A percentile compares a stretch with the other conserved stretches of the same genome.
Conservation (phyloP, 106 monocot genomes). For the Vanilla planifolia region DNA sequence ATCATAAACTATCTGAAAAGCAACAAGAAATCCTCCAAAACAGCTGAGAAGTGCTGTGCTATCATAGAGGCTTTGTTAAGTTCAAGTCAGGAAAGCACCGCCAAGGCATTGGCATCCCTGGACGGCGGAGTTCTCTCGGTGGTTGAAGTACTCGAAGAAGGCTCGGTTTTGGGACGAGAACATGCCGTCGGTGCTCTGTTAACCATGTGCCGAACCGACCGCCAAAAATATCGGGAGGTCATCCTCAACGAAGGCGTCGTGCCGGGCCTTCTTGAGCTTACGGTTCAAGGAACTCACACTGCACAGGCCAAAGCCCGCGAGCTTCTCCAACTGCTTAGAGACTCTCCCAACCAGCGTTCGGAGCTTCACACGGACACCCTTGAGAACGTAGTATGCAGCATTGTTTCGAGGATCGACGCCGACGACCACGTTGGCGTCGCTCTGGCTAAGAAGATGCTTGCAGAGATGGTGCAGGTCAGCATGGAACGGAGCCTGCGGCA, state of each 20-base stretch:
- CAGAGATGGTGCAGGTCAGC: slow-evolving; percentile 69
- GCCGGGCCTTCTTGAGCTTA: slow-evolving; percentile 72
- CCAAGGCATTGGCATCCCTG: slow-evolving; percentile 35
- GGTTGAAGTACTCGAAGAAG: slow-evolving; percentile 83
- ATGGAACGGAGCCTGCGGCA: slow-evolving; percentile 41
- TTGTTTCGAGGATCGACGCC: slow-evolving; percentile 38
- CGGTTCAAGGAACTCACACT: slow-evolving; percentile 49
- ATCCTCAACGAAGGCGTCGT: slow-evolving; percentile 70
- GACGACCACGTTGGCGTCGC: slow-evolving; percentile 38
- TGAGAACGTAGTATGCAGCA: slow-evolving; percentile 40
- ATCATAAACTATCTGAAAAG: slow-evolving; percentile 42
- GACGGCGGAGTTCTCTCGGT: slow-evolving; percentile 71
- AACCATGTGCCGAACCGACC: slow-evolving; percentile 44
- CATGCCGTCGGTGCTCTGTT: slow-evolving; percentile 44
- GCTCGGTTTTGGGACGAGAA: slow-evolving; percentile 28
- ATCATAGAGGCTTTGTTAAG: slow-evolving; percentile 52
- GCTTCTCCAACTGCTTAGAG: slow-evolving; percentile 38
- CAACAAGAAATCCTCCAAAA: slow-evolving; percentile 59
- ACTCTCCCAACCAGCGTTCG: slow-evolving; percentile 20
- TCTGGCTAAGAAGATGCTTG: slow-evolving; percentile 63
- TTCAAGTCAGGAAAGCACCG: slow-evolving; percentile 34
- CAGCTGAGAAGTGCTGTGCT: slow-evolving; percentile 66
- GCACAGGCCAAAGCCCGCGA: slow-evolving; percentile 33
- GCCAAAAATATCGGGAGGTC: slow-evolving; percentile 33
- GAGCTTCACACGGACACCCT: slow-evolving; percentile 29